Evolutionary conservation across 2,329 filamentous ascomycete species (phyloP), one percentile per base, ranked within the genome.

Genomic region (Ophiognomonia clavigignenti-juglandacearum): DNA sequence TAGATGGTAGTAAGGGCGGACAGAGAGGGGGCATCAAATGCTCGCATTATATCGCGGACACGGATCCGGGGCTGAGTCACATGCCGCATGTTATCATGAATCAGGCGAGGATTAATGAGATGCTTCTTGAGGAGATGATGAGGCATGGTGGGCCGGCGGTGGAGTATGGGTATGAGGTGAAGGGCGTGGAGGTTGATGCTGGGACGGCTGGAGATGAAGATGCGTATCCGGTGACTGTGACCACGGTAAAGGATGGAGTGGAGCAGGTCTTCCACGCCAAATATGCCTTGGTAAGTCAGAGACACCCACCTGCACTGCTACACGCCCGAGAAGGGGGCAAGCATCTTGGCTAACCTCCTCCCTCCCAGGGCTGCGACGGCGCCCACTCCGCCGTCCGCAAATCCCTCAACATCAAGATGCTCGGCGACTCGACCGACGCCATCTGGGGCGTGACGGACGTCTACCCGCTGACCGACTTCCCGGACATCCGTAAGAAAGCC

Each of bases 381-480:
- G 75, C 77, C 0, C 75, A 79, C 54, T 77, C 73, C 26, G 64
- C 62, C 3, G 66, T 80, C 4, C 69, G 77, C 13, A 70, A 68
- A 44, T 70, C 70, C 0, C 65, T 80, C 3, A 73, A 74, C 1
- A 73, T 73, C 41, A 70, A 69, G 22, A 84, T 85, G 80, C 49
- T 82, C 0, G 81, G 78, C 26, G 78, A 82, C 56, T 75, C 69
- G 45, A 73, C 64, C 29, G 76, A 82, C 55, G 69, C 74, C 0
- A 69, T 82, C 46, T 81, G 71, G 75, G 75, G 75, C 1, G 75
- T 79, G 3, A 74, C 80, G 57, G 78, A 82, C 53, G 59, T 80
- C 11, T 74, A 75, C 22, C 71, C 74, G 1, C 68, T 65, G 26
- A 83, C 80, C 2, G 64, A 75, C 51, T 83, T 83, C 49, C 80